phyloP scores from a whole-genome alignment of 2,329 filamentous ascomycete genomes.

The Paecilomyces variotii region DNA sequence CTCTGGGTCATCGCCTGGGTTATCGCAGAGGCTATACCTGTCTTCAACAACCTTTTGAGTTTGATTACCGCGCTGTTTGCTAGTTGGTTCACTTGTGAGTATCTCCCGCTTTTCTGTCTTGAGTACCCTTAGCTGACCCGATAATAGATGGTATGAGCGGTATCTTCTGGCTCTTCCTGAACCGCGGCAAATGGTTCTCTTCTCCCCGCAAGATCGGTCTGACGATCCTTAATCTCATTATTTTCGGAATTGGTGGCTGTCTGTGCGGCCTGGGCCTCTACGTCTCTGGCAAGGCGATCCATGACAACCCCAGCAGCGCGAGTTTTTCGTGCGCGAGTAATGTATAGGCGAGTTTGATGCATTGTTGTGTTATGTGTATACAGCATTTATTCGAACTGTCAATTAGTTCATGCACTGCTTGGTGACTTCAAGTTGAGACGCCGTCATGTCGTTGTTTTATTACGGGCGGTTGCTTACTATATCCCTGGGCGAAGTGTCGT shows the following conservation, averaged over 20 bases:
- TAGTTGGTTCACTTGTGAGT: slow-evolving; percentile 57
- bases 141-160: slow-evolving; percentile 25
- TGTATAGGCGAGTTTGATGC: not conserved
- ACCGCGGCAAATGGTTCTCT: slow-evolving; percentile 27
- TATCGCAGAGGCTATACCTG: slow-evolving; percentile 61
- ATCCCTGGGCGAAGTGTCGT: not conserved
- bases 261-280: slow-evolving; percentile 26
- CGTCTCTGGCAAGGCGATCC: slow-evolving; percentile 21
- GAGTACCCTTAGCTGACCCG: not conserved
- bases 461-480: not conserved
- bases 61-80: slow-evolving; percentile 57
- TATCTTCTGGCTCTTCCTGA: slow-evolving; percentile 36
- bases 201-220: slow-evolving; percentile 32
- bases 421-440: not conserved
- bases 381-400: not conserved
- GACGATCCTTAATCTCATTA: slow-evolving; percentile 32
- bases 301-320: slow-evolving; percentile 12
- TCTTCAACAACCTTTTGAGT: slow-evolving; percentile 60
- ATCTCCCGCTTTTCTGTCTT: slow-evolving; percentile 5
- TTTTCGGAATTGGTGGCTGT: slow-evolving; percentile 19
- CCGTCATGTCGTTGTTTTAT: not conserved
- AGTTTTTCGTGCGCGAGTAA: slow-evolving; percentile 25
- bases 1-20: slow-evolving; percentile 58
- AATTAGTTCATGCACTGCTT: not conserved
- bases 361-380: not conserved